Percentiles rank a stretch among this genome's conserved stretches.
These are phyloP conservation scores for Misopates orontium DNA, from an alignment of 257 asterid species.

Conservation along the genomic window DNA sequence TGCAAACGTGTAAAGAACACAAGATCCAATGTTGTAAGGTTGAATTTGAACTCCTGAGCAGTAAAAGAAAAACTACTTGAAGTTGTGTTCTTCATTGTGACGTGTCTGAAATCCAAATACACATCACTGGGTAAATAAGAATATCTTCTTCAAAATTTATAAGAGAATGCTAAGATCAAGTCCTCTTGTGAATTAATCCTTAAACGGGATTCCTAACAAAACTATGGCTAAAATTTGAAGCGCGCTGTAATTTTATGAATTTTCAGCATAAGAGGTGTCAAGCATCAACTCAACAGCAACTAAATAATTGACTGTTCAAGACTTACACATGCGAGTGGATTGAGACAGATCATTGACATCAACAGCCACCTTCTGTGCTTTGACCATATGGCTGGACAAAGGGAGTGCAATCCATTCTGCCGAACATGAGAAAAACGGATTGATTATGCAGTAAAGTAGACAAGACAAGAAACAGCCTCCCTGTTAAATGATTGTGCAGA, in stretches of 20 bases:
- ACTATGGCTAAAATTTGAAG: background rate
- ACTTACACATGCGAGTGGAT: constrained; percentile 92
- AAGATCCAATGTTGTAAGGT: background rate
- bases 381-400: constrained; percentile 99
- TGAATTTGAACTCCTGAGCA: background rate
- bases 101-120: background rate
- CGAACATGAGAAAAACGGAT: constrained; percentile 26
- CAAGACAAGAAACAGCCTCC: background rate
- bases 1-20: background rate
- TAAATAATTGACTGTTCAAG: constrained; percentile 5
- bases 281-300: background rate
- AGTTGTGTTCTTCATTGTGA: background rate
- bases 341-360: constrained; percentile 96
- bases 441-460: constrained; percentile 18
- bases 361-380: constrained; percentile 97
- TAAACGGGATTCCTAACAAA: background rate
- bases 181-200: background rate
- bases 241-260: background rate
- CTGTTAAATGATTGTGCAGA: background rate
- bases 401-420: constrained; percentile 94
- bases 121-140: background rate
- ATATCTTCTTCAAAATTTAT: background rate
- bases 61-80: background rate
- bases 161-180: background rate
- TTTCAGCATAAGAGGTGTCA: background rate